phyloP scores from a whole-genome alignment of 768 basidiomycete species.

The Tricholoma bakamatsutake region DNA sequence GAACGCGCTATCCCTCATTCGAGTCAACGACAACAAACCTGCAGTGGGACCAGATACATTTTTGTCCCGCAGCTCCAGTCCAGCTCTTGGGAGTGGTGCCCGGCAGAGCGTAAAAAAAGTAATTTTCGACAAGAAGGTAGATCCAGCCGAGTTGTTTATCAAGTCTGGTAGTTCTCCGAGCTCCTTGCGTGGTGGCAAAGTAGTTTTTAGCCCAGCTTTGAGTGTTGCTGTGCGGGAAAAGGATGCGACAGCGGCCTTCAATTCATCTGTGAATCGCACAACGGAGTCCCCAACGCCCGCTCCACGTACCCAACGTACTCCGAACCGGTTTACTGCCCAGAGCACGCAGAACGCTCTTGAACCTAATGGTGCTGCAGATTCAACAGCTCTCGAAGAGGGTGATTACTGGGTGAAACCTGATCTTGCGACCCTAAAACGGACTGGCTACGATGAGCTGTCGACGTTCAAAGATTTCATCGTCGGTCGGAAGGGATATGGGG shows the following conservation, averaged over 20 bases:
- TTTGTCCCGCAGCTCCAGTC: constrained; percentile 55
- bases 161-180: constrained; percentile 43
- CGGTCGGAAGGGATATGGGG: constrained; percentile 88
- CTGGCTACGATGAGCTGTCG: constrained; percentile 68
- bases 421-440: constrained; percentile 61
- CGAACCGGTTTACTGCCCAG: constrained; percentile 37
- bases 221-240: constrained; percentile 72
- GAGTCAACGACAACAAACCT: constrained; percentile 36
- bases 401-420: constrained; percentile 91
- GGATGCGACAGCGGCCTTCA: constrained; percentile 42
- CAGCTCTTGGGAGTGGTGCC: constrained; percentile 60
- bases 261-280: constrained; percentile 17
- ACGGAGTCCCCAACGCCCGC: constrained; percentile 32
- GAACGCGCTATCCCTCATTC: constrained; percentile 48
- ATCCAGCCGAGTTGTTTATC: constrained; percentile 62
- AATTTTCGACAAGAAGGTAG: constrained; percentile 79
- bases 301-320: constrained; percentile 29
- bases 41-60: constrained; percentile 54
- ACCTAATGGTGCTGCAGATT: constrained; percentile 14
- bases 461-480: constrained; percentile 75
- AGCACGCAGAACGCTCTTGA: constrained; percentile 22
- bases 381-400: constrained; percentile 61
- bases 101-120: constrained; percentile 91
- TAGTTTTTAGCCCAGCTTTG: constrained; percentile 70
- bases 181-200: constrained; percentile 38